A percentile compares a stretch with the other conserved stretches of the same genome.
These are phyloP conservation scores for Citrullus colocynthis DNA, from an alignment of 306 rosid species.

Conservation along the genomic window DNA sequence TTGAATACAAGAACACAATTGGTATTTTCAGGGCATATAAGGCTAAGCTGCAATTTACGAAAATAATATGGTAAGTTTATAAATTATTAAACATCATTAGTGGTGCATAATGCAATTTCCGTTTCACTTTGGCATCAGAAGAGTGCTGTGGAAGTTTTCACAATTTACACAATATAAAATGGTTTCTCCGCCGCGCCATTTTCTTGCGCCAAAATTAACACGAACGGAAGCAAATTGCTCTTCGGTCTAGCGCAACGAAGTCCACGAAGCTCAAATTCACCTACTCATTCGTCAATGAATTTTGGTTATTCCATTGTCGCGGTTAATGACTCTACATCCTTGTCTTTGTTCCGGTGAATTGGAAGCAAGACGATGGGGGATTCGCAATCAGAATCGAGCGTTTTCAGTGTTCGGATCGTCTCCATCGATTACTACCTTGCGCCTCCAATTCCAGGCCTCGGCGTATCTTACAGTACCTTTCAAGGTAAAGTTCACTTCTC, in stretches of 20 bases:
- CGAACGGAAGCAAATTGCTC: not conserved
- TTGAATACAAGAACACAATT: not conserved
- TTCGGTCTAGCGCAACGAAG: not conserved
- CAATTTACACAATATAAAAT: not conserved
- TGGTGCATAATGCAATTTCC: not conserved
- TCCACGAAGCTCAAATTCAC: not conserved
- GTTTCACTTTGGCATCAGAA: not conserved
- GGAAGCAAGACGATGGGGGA: conserved; percentile 16
- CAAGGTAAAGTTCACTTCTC: conserved; percentile 36
- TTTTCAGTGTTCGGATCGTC: conserved; percentile 67
- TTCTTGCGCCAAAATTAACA: not conserved
- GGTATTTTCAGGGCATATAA: not conserved
- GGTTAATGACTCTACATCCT: not conserved
- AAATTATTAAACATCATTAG: not conserved
- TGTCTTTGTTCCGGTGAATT: conserved; percentile 2
- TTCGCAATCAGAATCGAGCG: conserved; percentile 5
- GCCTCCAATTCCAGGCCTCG: conserved; percentile 48
- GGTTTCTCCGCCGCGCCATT: not conserved
- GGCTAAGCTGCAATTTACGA: not conserved
- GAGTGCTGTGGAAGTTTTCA: not conserved
- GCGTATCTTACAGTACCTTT: conserved; percentile 65
- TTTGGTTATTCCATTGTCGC: not conserved
- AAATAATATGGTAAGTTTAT: not conserved
- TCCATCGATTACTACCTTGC: conserved; percentile 78
- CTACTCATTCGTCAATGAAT: not conserved